Conservation (phyloP, 768 basidiomycete genomes). For the Tephrocybe rancida region DNA sequence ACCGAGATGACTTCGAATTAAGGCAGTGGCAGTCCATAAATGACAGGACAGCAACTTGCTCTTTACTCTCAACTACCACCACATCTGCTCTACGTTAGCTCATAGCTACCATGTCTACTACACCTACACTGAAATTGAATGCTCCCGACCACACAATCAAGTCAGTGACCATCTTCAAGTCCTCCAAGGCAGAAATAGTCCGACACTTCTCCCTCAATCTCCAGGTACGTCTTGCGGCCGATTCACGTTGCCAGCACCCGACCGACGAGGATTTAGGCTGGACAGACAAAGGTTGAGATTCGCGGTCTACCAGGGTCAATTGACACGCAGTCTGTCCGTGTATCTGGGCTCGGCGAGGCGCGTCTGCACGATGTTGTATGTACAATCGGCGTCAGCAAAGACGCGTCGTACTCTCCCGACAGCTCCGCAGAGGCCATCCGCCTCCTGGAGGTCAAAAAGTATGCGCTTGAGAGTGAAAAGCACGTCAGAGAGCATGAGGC, state of each 20-base stretch:
- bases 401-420: constrained; percentile 17
- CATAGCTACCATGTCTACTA: constrained; percentile 7
- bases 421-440: constrained; percentile 36
- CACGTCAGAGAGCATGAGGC: constrained; percentile 42
- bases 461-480: constrained; percentile 37
- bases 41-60: too few relatives aligned
- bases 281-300: constrained; percentile 55
- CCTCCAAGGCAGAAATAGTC: constrained; percentile 56
- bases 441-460: constrained; percentile 36
- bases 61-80: too few relatives aligned
- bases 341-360: constrained; percentile 49
- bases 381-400: constrained; percentile 30
- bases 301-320: constrained; percentile 49
- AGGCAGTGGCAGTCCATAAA: too few relatives aligned
- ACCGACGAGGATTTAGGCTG: constrained; percentile 36
- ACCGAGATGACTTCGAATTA: too few relatives aligned
- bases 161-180: constrained; percentile 60
- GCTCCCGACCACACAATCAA: constrained; percentile 50
- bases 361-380: constrained; percentile 61
- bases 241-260: background rate
- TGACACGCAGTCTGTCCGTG: constrained; percentile 53
- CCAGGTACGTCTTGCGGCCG: constrained; percentile 34
- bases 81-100: too few relatives aligned
- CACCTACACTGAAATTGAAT: constrained; percentile 16
- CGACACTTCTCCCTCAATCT: constrained; percentile 51